Evolutionary conservation across 495 filamentous ascomycete genomes (phyloP), one percentile per base, ranked within the genome.

Genomic region (Xylaria grammica): DNA sequence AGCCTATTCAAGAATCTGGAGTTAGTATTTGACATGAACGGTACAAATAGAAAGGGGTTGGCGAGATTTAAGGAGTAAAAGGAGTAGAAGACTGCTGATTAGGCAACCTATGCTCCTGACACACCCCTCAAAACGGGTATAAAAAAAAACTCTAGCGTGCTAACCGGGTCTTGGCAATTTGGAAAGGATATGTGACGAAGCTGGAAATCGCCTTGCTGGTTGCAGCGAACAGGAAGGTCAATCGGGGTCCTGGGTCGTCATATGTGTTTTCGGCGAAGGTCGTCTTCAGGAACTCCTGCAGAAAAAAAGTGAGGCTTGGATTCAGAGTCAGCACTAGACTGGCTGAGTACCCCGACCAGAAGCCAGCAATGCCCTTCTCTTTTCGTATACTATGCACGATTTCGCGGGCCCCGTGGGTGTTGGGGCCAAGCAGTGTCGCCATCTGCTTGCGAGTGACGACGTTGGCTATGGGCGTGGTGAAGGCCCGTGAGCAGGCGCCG

Each of bases 321-420:
- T 97, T 97, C 1, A 97, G 79, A 0, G 94, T 94, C 34, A 97
- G 75, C 53, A 96, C 82, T 54, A 95, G 74, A 29, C 84, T 86
- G 0, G 93, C 93, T 13, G 90, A 90, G 75, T 97, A 97, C 3
- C 94, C 94, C 0, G 92, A 91, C 94, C 94, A 97, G 67, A 97
- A 91, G 0, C 93, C 93, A 22, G 55, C 72, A 8, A 94, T 55
- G 0, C 93, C 94, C 69, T 91, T 90, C 71, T 95, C 91, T 1
- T 75, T 61, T 11, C 78, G 75, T 53, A 97, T 94, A 40, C 85
- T 79, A 2, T 77, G 73, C 19, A 89, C 82, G 46, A 92, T 92
- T 26, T 89, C 82, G 3, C 78, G 74, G 2, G 88, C 84, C 20
- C 78, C 84, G 0, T 73, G 65, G 15, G 62, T 42, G 53, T 57